A percentile compares a stretch with the other conserved stretches of the same genome.
phyloP scores from a whole-genome alignment of 345 rosid genomes.

The Excoecaria agallocha region DNA sequence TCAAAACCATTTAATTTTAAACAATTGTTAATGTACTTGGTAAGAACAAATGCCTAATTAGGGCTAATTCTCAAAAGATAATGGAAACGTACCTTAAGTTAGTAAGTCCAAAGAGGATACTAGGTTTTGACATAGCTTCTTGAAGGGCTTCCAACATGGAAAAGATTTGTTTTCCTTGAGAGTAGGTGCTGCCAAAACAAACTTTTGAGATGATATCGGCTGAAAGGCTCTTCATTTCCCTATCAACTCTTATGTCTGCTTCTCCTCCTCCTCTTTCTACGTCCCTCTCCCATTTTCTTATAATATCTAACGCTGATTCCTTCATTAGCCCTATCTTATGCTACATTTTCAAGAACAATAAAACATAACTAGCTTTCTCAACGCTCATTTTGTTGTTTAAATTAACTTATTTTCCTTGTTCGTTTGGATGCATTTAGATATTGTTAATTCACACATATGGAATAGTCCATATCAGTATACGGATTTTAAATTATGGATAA shows the following conservation, averaged over 20 bases:
- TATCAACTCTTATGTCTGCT: slow-evolving; percentile 19
- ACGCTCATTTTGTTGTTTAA: no score
- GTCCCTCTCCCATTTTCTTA: slow-evolving; percentile 18
- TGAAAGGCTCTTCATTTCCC: slow-evolving; percentile 15
- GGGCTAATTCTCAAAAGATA: not conserved
- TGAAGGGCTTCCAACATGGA: slow-evolving; percentile 18
- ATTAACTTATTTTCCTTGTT: not conserved
- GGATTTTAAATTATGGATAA: no score
- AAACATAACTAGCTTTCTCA: no score
- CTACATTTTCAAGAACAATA: not conserved
- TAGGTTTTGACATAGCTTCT: not conserved
- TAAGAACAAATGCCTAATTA: not conserved
- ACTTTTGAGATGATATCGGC: slow-evolving; percentile 20
- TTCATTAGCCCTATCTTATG: slow-evolving; percentile 20
- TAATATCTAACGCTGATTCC: slow-evolving; percentile 9
- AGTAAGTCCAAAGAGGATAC: not conserved
- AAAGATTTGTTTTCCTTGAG: slow-evolving; percentile 19
- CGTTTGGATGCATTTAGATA: no score
- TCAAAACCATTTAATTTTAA: not conserved
- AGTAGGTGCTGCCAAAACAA: slow-evolving; percentile 22
- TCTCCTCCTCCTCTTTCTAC: slow-evolving; percentile 2
- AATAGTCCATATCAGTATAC: no score
- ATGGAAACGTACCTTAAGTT: slow-evolving; percentile 6
- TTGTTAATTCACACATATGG: no score
- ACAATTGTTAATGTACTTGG: no score